These are phyloP conservation scores for Chaetomium globosum DNA, from an alignment of 2,329 filamentous ascomycete species.

Conservation along the genomic window DNA sequence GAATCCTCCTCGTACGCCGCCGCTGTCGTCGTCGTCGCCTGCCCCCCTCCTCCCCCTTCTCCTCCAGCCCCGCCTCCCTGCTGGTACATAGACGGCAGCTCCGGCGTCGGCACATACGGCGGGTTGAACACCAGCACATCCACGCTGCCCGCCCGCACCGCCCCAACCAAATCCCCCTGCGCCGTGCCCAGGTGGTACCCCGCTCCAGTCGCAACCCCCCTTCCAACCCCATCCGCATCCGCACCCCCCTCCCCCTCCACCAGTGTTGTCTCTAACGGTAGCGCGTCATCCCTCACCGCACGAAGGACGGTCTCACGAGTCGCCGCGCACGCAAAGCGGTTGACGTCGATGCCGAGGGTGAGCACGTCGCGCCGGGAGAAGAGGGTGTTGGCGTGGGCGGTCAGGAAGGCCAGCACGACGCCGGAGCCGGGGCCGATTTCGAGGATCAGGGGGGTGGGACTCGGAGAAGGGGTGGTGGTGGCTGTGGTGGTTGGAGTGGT, in stretches of 20 bases:
- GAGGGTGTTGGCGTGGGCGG: conserved; percentile 71
- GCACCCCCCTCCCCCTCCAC: neutral
- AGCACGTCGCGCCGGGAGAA: conserved; percentile 73
- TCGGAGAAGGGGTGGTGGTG: conserved; percentile 9
- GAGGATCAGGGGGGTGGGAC: conserved; percentile 64
- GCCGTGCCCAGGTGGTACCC: conserved; percentile 66
- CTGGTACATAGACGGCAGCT: conserved; percentile 56
- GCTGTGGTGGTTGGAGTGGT: neutral
- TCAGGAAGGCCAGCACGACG: conserved; percentile 86
- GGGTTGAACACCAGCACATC: conserved; percentile 96
- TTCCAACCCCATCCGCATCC: neutral
- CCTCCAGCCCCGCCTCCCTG: neutral
- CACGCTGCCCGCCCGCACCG: conserved; percentile 61
- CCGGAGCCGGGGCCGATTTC: conserved; percentile 92
- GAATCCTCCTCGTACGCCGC: conserved; percentile 74
- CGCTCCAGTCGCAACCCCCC: conserved; percentile 30
- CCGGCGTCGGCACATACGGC: conserved; percentile 87
- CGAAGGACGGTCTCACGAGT: conserved; percentile 69
- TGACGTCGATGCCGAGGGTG: conserved; percentile 80
- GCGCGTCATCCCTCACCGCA: conserved; percentile 40
- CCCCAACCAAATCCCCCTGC: conserved; percentile 68
- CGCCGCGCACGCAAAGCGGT: conserved; percentile 77
- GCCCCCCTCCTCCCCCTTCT: conserved; percentile 27
- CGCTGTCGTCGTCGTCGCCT: conserved; percentile 38
- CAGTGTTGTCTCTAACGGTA: neutral